phyloP scores from a whole-genome alignment of 768 basidiomycete species.

The Russula lepida region DNA sequence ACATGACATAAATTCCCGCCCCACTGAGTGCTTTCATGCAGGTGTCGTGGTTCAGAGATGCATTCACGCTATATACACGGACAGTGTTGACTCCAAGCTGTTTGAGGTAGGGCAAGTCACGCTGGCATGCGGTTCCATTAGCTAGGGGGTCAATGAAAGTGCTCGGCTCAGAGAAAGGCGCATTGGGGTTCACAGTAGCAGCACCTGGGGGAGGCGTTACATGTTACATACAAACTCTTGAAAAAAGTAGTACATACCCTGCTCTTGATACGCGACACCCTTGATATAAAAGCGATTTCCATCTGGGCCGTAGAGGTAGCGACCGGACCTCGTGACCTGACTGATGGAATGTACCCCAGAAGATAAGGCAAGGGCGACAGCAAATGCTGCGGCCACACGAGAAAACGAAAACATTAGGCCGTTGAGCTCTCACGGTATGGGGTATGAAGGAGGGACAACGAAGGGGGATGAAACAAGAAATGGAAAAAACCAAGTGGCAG shows the following conservation, averaged over 20 bases:
- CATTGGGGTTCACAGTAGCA: neutral
- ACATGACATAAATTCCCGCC: constrained; percentile 89
- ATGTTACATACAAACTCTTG: neutral
- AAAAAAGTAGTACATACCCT: constrained; percentile 40
- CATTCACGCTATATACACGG: constrained; percentile 81
- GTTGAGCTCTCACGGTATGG: constrained; percentile 2
- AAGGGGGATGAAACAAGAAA: neutral
- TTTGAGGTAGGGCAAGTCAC: constrained; percentile 73
- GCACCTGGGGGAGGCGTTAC: neutral
- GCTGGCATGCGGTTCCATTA: constrained; percentile 52
- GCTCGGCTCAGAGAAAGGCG: constrained; percentile 56
- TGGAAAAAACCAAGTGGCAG: neutral
- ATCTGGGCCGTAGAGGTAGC: constrained; percentile 71
- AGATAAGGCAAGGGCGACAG: constrained; percentile 35
- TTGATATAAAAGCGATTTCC: constrained; percentile 84
- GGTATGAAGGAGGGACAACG: neutral
- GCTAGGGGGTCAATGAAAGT: constrained; percentile 77
- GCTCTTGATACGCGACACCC: constrained; percentile 77
- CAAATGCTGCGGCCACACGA: constrained; percentile 26
- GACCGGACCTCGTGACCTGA: constrained; percentile 58
- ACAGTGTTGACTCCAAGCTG: constrained; percentile 74
- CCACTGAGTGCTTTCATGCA: constrained; percentile 74
- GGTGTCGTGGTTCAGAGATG: constrained; percentile 71
- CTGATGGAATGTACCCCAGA: constrained; percentile 57
- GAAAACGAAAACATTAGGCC: constrained; percentile 25